Percentiles rank a stretch among this genome's conserved stretches.
phyloP scores from a whole-genome alignment of 306 rosid species.

The Quercus aquifolioides region DNA sequence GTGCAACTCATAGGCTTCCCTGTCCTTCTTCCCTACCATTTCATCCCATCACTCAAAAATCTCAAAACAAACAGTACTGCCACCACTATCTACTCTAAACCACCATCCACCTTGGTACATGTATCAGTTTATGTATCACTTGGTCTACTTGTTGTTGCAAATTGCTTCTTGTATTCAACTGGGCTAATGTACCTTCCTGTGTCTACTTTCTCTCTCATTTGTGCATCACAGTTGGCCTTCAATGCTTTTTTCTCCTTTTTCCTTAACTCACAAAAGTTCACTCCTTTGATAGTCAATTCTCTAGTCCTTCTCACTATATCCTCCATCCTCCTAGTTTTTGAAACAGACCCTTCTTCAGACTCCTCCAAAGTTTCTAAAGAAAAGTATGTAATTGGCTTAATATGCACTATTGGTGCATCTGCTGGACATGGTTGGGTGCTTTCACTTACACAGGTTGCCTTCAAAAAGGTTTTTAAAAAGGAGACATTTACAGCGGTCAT shows the following conservation, averaged over 20 bases:
- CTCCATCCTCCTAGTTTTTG: constrained; percentile 39
- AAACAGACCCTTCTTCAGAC: constrained; percentile 12
- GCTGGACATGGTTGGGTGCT: constrained; percentile 27
- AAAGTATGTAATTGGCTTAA: constrained; percentile 40
- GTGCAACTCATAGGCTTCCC: constrained; percentile 37
- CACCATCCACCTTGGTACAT: constrained; percentile 8
- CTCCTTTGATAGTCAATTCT: constrained; percentile 45
- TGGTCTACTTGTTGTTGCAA: constrained; percentile 35
- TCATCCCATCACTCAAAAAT: constrained; percentile 14
- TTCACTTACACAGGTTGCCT: constrained; percentile 35
- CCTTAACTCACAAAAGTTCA: constrained; percentile 49
- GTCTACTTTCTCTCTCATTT: constrained; percentile 50
- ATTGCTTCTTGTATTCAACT: constrained; percentile 31
- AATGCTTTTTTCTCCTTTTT: constrained; percentile 57
- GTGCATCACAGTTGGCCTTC: constrained; percentile 52
- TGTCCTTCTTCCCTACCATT: constrained; percentile 26
- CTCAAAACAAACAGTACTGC: not conserved
- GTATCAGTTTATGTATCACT: constrained; percentile 27
- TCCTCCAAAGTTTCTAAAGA: not conserved
- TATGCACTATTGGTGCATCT: constrained; percentile 41
- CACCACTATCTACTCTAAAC: not conserved
- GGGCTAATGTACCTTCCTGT: constrained; percentile 53
- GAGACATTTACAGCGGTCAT: constrained; percentile 33
- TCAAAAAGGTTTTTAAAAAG: constrained; percentile 32
- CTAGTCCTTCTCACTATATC: constrained; percentile 54